These are phyloP conservation scores for Tetracladium setigerum DNA, from an alignment of 495 filamentous ascomycete species.

Conservation along the genomic window DNA sequence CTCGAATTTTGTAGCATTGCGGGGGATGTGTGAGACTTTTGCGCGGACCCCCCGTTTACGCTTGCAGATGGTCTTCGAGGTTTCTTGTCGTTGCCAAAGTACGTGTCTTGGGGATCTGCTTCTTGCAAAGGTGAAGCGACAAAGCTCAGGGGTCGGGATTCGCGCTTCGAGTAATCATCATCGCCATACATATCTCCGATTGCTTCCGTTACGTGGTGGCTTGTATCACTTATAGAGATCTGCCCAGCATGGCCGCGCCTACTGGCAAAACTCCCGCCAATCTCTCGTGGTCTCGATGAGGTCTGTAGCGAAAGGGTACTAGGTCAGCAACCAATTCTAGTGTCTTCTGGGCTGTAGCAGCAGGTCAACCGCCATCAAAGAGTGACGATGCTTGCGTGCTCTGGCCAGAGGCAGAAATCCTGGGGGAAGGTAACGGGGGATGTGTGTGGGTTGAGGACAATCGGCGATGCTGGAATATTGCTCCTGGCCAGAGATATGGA, in stretches of 20 bases:
- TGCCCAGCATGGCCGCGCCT: conserved; percentile 47
- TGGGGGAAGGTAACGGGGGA: too few relatives aligned
- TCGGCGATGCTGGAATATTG: too few relatives aligned
- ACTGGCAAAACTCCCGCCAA: conserved; percentile 45
- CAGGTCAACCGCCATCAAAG: too few relatives aligned
- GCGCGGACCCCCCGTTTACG: conserved; percentile 14
- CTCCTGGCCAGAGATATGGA: too few relatives aligned
- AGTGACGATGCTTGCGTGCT: too few relatives aligned
- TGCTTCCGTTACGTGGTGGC: conserved; percentile 95
- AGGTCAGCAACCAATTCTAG: conserved; percentile 9
- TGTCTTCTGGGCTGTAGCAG: too few relatives aligned
- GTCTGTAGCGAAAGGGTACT: conserved; percentile 29
- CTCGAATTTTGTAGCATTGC: conserved; percentile 16
- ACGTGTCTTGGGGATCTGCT: conserved; percentile 28
- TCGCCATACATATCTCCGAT: conserved; percentile 95
- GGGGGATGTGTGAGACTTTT: conserved; percentile 20
- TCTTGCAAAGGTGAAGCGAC: conserved; percentile 39
- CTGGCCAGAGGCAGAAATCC: too few relatives aligned
- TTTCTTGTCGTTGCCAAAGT: conserved; percentile 24
- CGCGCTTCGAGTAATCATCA: conserved; percentile 56
- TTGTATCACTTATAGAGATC: conserved; percentile 53
- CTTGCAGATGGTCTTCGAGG: conserved; percentile 12
- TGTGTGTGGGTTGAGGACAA: too few relatives aligned
- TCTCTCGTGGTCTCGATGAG: conserved; percentile 46
- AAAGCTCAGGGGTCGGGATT: conserved; percentile 58